phyloP scores from a whole-genome alignment of 2,329 filamentous ascomycete species.

The Remersonia thermophila region DNA sequence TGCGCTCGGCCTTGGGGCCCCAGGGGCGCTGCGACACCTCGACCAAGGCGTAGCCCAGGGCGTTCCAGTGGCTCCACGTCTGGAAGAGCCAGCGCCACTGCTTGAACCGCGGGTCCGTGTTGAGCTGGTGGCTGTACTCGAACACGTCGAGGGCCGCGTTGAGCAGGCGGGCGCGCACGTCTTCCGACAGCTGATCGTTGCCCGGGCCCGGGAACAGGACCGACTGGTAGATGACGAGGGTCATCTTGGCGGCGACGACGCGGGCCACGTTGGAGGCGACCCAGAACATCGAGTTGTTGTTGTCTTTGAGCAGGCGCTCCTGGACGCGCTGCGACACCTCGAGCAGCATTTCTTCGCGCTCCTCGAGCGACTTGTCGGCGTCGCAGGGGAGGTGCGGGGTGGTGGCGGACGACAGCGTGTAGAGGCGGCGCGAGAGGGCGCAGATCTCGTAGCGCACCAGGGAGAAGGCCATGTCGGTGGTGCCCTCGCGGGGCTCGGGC shows the following conservation, averaged over 20 bases:
- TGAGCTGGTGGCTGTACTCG: conserved; percentile 44
- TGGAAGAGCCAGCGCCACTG: conserved; percentile 49
- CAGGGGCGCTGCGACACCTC: conserved; percentile 35
- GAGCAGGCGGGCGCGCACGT: conserved; percentile 27
- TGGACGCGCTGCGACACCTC: conserved; percentile 32
- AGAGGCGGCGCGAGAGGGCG: conserved; percentile 27
- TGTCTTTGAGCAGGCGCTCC: conserved; percentile 39
- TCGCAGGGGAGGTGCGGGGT: conserved; percentile 21
- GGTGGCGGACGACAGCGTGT: conserved; percentile 25
- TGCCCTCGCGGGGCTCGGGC: conserved; percentile 35
- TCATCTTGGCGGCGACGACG: conserved; percentile 42
- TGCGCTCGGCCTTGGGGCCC: conserved; percentile 33
- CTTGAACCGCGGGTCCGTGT: conserved; percentile 33
- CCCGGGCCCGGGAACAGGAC: conserved; percentile 30
- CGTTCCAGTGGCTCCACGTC: conserved; percentile 48
- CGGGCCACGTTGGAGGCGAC: conserved; percentile 35
- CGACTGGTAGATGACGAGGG: conserved; percentile 41
- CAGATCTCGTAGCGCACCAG: conserved; percentile 33
- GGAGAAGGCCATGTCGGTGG: conserved; percentile 40
- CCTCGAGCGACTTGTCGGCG: conserved; percentile 25
- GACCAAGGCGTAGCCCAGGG: conserved; percentile 43
- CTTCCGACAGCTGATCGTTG: conserved; percentile 22
- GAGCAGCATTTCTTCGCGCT: conserved; percentile 27
- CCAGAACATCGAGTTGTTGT: conserved; percentile 38
- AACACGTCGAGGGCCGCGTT: conserved; percentile 41